Percentiles rank a stretch among this genome's conserved stretches.
Evolutionary conservation across 106 monocot species (phyloP).

Genomic region (Phalaenopsis equestris): DNA sequence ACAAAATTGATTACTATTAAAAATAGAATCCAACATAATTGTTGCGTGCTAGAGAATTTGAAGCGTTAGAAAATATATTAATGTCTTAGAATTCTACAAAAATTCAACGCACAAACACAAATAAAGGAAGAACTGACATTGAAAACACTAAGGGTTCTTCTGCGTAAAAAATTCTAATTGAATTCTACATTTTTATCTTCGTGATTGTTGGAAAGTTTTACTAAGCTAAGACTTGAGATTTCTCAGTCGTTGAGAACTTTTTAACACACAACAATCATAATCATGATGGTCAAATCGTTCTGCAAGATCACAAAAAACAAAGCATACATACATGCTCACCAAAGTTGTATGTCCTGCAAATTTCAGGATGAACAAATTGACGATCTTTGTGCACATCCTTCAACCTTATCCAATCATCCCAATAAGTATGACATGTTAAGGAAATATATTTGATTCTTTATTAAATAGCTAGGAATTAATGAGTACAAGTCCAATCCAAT

Average conservation of each 20-base stretch:
- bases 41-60: no score
- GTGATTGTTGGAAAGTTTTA: no score
- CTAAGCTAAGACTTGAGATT: no score
- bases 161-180: no score
- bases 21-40: not conserved
- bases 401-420: slow-evolving; percentile 99
- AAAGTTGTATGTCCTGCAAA: slow-evolving; percentile 99
- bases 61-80: no score
- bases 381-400: slow-evolving; percentile 80
- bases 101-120: no score
- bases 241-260: no score
- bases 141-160: no score
- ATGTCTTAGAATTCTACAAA: no score
- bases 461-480: not conserved
- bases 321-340: slow-evolving; percentile 75
- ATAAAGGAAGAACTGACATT: no score
- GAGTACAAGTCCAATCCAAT: not conserved
- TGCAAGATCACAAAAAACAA: not conserved
- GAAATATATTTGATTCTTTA: slow-evolving; percentile 14
- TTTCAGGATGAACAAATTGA: slow-evolving; percentile 95
- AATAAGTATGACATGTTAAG: slow-evolving; percentile 93
- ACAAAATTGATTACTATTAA: not conserved
- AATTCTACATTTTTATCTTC: no score
- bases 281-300: not conserved
- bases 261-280: not conserved